A percentile compares a stretch with the other conserved stretches of the same genome.
Evolutionary conservation across 2,329 filamentous ascomycete genomes (phyloP).

Genomic region (Fusarium agapanthi): DNA sequence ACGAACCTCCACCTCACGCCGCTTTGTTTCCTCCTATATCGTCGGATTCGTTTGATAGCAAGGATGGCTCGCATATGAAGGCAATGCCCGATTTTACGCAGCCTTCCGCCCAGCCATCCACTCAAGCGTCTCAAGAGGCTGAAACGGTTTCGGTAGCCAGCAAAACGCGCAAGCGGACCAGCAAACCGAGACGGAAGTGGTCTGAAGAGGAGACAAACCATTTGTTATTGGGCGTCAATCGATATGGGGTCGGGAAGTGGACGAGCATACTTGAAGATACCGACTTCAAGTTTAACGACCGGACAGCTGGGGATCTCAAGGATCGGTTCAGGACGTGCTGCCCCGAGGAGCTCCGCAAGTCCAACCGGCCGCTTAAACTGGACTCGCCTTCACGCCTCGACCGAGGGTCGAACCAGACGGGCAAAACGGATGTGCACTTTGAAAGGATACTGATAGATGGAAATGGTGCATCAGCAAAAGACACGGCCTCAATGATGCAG

Average conservation of each 20-base stretch:
- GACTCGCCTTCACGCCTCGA: slow-evolving; percentile 32
- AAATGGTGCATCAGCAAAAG: slow-evolving; percentile 41
- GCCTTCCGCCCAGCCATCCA: slow-evolving; percentile 5
- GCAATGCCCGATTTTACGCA: slow-evolving; percentile 55
- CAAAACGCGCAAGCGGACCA: slow-evolving; percentile 62
- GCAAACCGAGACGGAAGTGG: slow-evolving; percentile 70
- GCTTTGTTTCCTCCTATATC: slow-evolving; percentile 71
- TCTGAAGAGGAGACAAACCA: slow-evolving; percentile 71
- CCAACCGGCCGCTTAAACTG: slow-evolving; percentile 44
- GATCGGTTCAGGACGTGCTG: slow-evolving; percentile 74
- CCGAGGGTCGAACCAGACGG: slow-evolving; percentile 48
- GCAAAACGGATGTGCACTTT: slow-evolving; percentile 59
- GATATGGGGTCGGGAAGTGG: slow-evolving; percentile 72
- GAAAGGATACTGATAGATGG: slow-evolving; percentile 67
- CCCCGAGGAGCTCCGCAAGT: slow-evolving; percentile 65
- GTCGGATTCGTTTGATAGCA: slow-evolving; percentile 63
- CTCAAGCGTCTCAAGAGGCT: slow-evolving; percentile 45
- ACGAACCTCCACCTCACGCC: slow-evolving; percentile 68
- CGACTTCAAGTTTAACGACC: slow-evolving; percentile 67
- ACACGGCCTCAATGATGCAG: slow-evolving; percentile 37
- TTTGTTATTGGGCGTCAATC: slow-evolving; percentile 67
- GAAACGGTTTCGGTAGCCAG: slow-evolving; percentile 41
- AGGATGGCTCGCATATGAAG: slow-evolving; percentile 55
- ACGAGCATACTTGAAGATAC: slow-evolving; percentile 70
- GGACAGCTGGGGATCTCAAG: slow-evolving; percentile 70